Evolutionary conservation across 2,329 filamentous ascomycete species (phyloP), one percentile per base, ranked within the genome.

Genomic region (Pezicula neosporulosa): DNA sequence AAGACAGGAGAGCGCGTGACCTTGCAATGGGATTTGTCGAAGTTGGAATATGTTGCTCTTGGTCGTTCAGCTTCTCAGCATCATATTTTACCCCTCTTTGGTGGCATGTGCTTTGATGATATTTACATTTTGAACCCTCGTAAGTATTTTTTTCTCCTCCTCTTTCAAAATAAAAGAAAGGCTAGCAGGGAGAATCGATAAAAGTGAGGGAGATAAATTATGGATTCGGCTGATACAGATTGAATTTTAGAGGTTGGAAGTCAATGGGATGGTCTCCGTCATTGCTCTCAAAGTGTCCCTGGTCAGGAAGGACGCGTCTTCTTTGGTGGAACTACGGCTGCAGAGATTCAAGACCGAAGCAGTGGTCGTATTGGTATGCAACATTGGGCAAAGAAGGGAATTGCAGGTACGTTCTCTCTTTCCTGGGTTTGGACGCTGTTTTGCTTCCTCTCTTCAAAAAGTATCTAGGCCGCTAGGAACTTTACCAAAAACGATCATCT

Each of bases 11-110:
- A 68, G 18, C 70, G 77, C 30, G 72, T 81, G 21, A 75, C 75
- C 9, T 68, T 83, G 37, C 73, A 73, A 24, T 83, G 80, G 80
- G 75, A 78, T 21, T 61, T 83, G 53, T 75, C 72, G 18, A 82
- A 82, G 58, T 66, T 82, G 3, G 77, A 82, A 51, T 72, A 76
- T 56, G 76, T 79, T 1, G 76, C 77, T 53, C 76, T 82, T 56
- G 73, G 74, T 41, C 72, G 80, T 2, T 72, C 75, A 33, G 72
- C 75, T 8, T 76, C 74, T 47, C 65, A 75, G 30, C 78, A 81
- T 56, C 71, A 72, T 49, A 76, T 82, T 50, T 68, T 78, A 1
- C 70, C 74, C 10, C 52, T 80, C 15, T 4, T 46, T 48, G 18
- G 72, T 76, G 9, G 62, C 70, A 0, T 73, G 72, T 10, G 9